Conservation (phyloP, 2,329 filamentous ascomycete species). For the Xylariaceae sp. region DNA sequence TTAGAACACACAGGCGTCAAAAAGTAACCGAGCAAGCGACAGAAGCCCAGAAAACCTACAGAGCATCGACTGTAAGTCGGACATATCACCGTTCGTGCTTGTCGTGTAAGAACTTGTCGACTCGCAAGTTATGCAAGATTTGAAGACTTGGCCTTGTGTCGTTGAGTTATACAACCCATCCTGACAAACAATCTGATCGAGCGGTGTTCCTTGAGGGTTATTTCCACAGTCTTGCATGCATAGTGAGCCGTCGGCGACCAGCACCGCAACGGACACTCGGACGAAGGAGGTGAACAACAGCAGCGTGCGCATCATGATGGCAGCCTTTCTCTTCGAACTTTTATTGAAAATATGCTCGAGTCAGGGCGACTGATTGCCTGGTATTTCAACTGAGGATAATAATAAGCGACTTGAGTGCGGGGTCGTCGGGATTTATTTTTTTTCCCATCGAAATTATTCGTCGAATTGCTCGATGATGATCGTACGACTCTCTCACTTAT, state of each 20-base stretch:
- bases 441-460: not conserved
- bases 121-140: conserved; percentile 49
- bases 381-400: too few species aligned
- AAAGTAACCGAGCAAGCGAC: not conserved
- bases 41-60: conserved; percentile 40
- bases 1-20: not conserved
- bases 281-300: conserved; percentile 19
- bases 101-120: conserved; percentile 42
- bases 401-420: not conserved
- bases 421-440: not conserved
- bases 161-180: conserved; percentile 35
- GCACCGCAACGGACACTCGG: conserved; percentile 29
- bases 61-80: conserved; percentile 49
- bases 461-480: not conserved
- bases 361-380: not conserved
- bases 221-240: conserved; percentile 51
- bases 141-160: conserved; percentile 43
- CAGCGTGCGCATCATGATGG: conserved; percentile 19
- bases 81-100: conserved; percentile 32
- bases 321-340: conserved; percentile 1
- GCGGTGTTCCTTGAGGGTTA: conserved; percentile 40
- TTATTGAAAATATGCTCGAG: not conserved
- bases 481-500: not conserved
- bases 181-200: conserved; percentile 45
- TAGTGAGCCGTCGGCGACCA: conserved; percentile 34